Evolutionary conservation across 2,329 filamentous ascomycete genomes (phyloP).

Genomic region (Shiraia sp.): DNA sequence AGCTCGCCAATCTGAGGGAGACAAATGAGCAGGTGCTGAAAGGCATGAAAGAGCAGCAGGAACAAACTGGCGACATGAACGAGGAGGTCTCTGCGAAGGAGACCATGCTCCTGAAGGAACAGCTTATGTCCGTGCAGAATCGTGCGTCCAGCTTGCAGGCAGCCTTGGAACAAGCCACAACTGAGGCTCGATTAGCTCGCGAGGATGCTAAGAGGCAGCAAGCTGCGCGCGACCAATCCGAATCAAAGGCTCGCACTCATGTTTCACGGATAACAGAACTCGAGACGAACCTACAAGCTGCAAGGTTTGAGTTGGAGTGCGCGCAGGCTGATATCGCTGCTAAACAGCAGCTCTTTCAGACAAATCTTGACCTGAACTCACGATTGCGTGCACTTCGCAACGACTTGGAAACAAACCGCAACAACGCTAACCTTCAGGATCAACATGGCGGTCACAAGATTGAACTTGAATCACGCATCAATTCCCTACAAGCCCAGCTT

Average conservation of each 20-base stretch:
- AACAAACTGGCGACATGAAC: background rate
- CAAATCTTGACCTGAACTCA: constrained; percentile 27
- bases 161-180: constrained; percentile 30
- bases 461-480: constrained; percentile 8
- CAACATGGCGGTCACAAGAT: constrained; percentile 3
- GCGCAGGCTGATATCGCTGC: constrained; percentile 27
- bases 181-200: constrained; percentile 29
- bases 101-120: constrained; percentile 16
- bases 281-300: constrained; percentile 24
- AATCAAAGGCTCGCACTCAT: constrained; percentile 12
- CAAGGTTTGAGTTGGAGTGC: constrained; percentile 31
- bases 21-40: constrained; percentile 14
- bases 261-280: constrained; percentile 22
- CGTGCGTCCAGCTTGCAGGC: constrained; percentile 29
- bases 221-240: constrained; percentile 7
- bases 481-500: constrained; percentile 25
- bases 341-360: constrained; percentile 32
- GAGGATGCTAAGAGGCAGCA: constrained; percentile 22
- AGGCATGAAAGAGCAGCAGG: constrained; percentile 5
- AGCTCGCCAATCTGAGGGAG: constrained; percentile 16
- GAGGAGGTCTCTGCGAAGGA: constrained; percentile 10
- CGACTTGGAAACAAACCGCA: constrained; percentile 18
- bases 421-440: constrained; percentile 1
- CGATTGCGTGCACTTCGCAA: constrained; percentile 22
- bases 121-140: constrained; percentile 28